Base-by-base conservation (phyloP, 208 protist genomes). In the Lotmaria passim region DNA sequence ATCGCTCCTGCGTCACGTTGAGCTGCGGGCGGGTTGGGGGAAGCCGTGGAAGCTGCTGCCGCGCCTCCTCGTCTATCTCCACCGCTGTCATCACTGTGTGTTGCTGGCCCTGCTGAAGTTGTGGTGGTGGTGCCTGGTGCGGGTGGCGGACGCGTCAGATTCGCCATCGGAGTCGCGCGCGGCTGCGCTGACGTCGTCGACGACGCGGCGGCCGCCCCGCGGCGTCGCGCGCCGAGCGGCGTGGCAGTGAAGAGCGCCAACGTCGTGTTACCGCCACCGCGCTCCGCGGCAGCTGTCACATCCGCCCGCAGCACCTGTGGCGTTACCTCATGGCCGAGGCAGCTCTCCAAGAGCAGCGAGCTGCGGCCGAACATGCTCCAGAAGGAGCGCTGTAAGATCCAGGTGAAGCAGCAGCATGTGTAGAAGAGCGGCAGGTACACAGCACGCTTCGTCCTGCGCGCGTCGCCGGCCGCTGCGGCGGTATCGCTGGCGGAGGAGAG, bases 331-430 rank as follows among this genome's bases (percentile, higher is more conserved):
- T 60, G 31, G 17, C 78, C 62, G 19, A 91, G 55, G 62, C 78
- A 90, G 46, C 73, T 81, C 41, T 81, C 60, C 50, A 95, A 87
- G 15, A 95, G 74, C 23, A 95, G 75, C 15, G 83, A 79, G 64
- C 80, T 69, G 23, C 86, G 80, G 4, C 81, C 80, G 38, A 89
- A 78, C 74, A 95, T 60, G 50, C 69, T 73, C 78, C 87, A 83
- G 48, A 87, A 78, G 17, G 81, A 63, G 43, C 80, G 79, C 71
- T 88, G 78, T 64, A 91, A 62, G 3, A 95, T 71, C 82, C 86
- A 91, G 36, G 79, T 73, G 69, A 91, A 91, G 55, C 69, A 81
- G 72, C 90, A 93, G 31, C 64, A 68, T 7, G 83, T 78, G 71
- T 71, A 71, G n/a, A 77, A 77, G 31, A 71, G 63, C 0, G 71